Evolutionary conservation across 2,329 filamentous ascomycete genomes (phyloP), one percentile per base, ranked within the genome.

Genomic region (Pyrenochaeta sp.): DNA sequence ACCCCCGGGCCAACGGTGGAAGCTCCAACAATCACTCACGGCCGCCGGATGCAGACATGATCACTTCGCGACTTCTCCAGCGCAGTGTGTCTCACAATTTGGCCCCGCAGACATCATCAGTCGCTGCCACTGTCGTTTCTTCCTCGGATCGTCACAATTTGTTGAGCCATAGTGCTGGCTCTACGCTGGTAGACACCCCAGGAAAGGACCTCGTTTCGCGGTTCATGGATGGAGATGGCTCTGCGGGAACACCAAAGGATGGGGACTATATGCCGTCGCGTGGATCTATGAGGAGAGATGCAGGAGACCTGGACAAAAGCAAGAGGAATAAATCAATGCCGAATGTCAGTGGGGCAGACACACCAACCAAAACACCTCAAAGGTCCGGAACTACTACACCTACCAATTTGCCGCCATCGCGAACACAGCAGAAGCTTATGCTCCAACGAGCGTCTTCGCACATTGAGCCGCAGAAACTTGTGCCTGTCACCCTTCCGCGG

Each of bases 351-450:
- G 60, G 58, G 26, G 45, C 60, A 53, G 58, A 62, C n/a, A 60
- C 59, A 24, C 57, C 63, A 6, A 53, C 55, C 14, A 59, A 60
- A 30, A 50, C 65, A 10, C 58, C 63, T 7, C 60, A 62, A 21
- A 63, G 61, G 20, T 72, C 68, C 9, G 69, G 70, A n/a, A 60
- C 70, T 8, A 62, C 68, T 64, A 59, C 75, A 52, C 58, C 72
- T 60, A 69, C 63, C n/a, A 57, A 69, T 73, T 50, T 72, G 22
- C 51, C 71, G 55, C 51, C 75, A 59, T 88, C 85, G 40, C 80
- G 87, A 10, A 89, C 86, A 1, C 86, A 90, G 69, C 86, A 90
- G 66, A 90, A 90, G 60, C 75, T 90, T 10, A 86, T 89, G 71
- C 77, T 90, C 1, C 86, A 90, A 62, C 81, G 87, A 24, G 87